Conservation (phyloP, 192 early-diverging fungal species). For the Entomortierella beljakovae region DNA sequence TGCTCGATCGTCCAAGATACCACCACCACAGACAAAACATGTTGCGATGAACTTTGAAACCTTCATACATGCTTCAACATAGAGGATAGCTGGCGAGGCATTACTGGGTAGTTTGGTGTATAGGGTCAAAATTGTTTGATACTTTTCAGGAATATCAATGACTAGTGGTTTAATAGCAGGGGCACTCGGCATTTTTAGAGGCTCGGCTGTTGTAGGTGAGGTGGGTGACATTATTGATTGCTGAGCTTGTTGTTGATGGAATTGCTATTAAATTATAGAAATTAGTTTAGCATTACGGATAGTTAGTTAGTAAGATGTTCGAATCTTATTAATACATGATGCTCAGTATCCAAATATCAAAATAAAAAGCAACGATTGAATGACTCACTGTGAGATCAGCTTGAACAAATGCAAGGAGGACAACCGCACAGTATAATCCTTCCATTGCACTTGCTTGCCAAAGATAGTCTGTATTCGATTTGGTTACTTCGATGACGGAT, state of each 20-base stretch:
- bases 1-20: slow-evolving; percentile 45
- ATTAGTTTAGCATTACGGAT: too few species aligned
- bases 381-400: slow-evolving; percentile 69
- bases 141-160: slow-evolving; percentile 74
- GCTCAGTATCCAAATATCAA: too few species aligned
- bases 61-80: slow-evolving; percentile 74
- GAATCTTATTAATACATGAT: too few species aligned
- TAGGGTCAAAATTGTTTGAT: slow-evolving; percentile 69
- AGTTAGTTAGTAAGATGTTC: too few species aligned
- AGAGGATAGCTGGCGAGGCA: slow-evolving; percentile 68
- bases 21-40: slow-evolving; percentile 45
- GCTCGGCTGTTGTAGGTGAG: slow-evolving; percentile 36
- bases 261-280: slow-evolving; percentile 38
- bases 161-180: slow-evolving; percentile 53
- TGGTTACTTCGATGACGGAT: slow-evolving; percentile 74
- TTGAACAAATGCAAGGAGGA: slow-evolving; percentile 69
- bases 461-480: slow-evolving; percentile 73
- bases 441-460: slow-evolving; percentile 85
- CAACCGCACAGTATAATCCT: slow-evolving; percentile 69
- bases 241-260: slow-evolving; percentile 36
- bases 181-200: slow-evolving; percentile 21
- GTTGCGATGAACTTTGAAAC: slow-evolving; percentile 73
- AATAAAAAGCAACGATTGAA: neutral
- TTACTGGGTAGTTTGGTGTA: slow-evolving; percentile 69
- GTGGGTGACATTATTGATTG: slow-evolving; percentile 37